Percentiles rank a stretch among this genome's conserved stretches.
These are phyloP conservation scores for Salix arbutifolia DNA, from an alignment of 345 rosid species.

Conservation along the genomic window DNA sequence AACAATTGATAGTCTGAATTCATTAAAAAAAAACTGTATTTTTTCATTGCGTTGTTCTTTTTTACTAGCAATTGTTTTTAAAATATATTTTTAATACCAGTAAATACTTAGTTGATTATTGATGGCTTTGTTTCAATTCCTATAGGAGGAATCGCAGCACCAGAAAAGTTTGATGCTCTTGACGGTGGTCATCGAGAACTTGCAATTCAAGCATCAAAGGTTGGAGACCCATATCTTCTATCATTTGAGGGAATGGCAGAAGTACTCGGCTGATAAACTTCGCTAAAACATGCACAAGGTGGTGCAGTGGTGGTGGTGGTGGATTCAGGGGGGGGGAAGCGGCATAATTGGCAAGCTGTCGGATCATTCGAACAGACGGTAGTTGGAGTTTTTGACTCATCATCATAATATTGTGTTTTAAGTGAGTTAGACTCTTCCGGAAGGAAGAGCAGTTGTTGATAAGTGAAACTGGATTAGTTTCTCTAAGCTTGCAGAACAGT, in stretches of 20 bases:
- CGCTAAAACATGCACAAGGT: background rate
- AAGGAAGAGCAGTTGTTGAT: background rate
- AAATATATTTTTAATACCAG: too few species aligned
- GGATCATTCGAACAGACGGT: background rate
- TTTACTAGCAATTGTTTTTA: too few species aligned
- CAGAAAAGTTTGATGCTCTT: constrained; percentile 95
- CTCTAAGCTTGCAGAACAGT: background rate
- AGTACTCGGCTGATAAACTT: constrained; percentile 47
- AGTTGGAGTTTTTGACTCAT: background rate
- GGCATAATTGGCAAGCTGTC: background rate
- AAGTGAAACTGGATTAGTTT: background rate
- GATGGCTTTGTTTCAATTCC: constrained; percentile 6
- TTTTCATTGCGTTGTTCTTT: too few species aligned
- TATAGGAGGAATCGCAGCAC: constrained; percentile 88
- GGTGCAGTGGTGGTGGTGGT: background rate
- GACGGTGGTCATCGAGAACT: constrained; percentile 94
- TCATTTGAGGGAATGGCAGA: constrained; percentile 93
- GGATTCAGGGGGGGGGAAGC: background rate
- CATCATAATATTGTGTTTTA: background rate
- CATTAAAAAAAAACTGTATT: too few species aligned
- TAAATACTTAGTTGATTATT: background rate
- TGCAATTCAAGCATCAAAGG: constrained; percentile 82
- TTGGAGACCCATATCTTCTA: constrained; percentile 71
- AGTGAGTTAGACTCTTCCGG: background rate
- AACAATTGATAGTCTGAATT: too few species aligned